Evolutionary conservation across 2,329 filamentous ascomycete species (phyloP), one percentile per base, ranked within the genome.

Genomic region (Fusarium multiceps): DNA sequence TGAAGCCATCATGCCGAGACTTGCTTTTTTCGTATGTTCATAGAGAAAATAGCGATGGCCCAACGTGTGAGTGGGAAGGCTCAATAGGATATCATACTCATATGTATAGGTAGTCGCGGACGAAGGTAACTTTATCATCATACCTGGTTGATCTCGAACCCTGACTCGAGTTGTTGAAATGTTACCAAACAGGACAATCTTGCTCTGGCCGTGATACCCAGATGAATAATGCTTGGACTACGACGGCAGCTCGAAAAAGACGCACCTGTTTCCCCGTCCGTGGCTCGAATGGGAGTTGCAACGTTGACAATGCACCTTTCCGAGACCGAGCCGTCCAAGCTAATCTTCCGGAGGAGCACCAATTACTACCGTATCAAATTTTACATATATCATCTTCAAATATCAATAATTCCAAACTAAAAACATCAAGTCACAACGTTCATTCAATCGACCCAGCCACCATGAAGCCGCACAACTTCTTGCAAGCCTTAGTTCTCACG

Each of bases 331-430:
- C 59, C 53, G 60, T 59, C 43, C 30, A 63, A 47, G 64, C 64
- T 65, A 74, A 75, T 72, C 60, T 59, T 74, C 72, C 73, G 73
- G 53, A 49, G 60, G 61, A 55, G 62, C 63, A 73, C 60, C 45
- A 61, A 43, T 13, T 40, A 21, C 42, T 21, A 34, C n/a, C 27
- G 53, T 49, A 10, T 34, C 14, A 28, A 34, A 28, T 20, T 23
- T 30, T 34, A 25, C 47, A 50, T 63, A 51, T 42, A 48, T 59
- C 47, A 18, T 55, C 63, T 64, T 30, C 51, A 48, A 57, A 41
- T 20, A 47, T 13, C n/a, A 25, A 25, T 42, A 8, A 32, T 23
- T 21, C 28, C 30, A 12, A 13, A 47, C 28, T 11, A 10, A 25
- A 28, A 20, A 37, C 28, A 16, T 18, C 21, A 30, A 28, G 42